phyloP scores from a whole-genome alignment of 345 rosid genomes.

The Clausena lansium region DNA sequence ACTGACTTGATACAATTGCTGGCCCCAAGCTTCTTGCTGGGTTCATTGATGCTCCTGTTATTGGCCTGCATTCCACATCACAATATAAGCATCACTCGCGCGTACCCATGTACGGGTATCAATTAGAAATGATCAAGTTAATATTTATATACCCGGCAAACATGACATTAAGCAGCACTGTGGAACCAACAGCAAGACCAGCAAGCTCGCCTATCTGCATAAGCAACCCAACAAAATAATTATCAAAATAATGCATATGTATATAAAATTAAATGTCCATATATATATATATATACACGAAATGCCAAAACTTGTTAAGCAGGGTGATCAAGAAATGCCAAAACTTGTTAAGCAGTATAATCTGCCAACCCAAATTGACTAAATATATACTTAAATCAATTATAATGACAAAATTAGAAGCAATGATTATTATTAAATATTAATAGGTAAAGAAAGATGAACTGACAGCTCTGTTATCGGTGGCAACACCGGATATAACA shows the following conservation, averaged over 20 bases:
- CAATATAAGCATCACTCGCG: neutral
- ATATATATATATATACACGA: neutral
- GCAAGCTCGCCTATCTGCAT: slow-evolving; percentile 92
- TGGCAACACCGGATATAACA: slow-evolving; percentile 79
- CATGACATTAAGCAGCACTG: slow-evolving; percentile 79
- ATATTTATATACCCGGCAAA: slow-evolving; percentile 64
- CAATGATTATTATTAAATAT: too few species aligned
- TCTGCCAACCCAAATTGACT: neutral
- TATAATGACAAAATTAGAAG: neutral
- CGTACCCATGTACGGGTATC: neutral
- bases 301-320: neutral
- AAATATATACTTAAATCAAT: neutral
- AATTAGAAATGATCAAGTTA: neutral
- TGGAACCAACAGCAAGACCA: slow-evolving; percentile 86
- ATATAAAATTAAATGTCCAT: neutral
- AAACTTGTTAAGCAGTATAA: neutral
- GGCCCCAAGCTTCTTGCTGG: slow-evolving; percentile 93
- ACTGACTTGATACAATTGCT: slow-evolving; percentile 57
- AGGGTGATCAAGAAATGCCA: neutral
- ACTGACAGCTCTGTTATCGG: slow-evolving; percentile 92
- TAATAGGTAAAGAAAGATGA: neutral
- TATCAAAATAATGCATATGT: neutral
- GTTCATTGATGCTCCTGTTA: slow-evolving; percentile 88
- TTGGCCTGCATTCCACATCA: slow-evolving; percentile 39
- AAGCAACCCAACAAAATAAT: neutral